A percentile compares a stretch with the other conserved stretches of the same genome.
These are phyloP conservation scores for Globisporangium middletonii DNA, from an alignment of 352 stramenopile genomes.

Conservation along the genomic window DNA sequence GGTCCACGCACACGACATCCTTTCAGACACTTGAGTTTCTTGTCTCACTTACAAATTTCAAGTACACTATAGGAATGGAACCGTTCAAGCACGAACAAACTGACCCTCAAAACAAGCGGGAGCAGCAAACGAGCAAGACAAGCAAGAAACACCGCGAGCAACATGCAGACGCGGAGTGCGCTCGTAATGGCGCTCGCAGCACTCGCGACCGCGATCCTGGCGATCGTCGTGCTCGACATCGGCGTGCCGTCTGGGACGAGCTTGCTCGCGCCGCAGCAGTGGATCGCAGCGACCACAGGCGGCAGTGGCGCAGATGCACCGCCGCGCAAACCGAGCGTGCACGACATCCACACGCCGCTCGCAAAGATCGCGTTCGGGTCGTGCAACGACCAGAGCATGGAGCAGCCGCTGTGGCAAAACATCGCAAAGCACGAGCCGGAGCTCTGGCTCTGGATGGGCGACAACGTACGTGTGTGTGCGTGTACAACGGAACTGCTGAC, in stretches of 20 bases:
- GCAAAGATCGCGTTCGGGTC: slow-evolving; percentile 71
- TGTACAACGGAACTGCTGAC: not conserved
- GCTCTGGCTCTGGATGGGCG: slow-evolving; percentile 85
- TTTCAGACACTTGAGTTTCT: too few species aligned
- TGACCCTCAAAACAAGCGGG: too few species aligned
- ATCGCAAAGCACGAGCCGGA: slow-evolving; percentile 60
- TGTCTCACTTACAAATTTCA: too few species aligned
- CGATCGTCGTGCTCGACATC: slow-evolving; percentile 9
- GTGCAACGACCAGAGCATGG: slow-evolving; percentile 84
- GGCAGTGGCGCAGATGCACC: not conserved
- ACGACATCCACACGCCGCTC: slow-evolving; percentile 45
- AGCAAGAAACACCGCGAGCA: too few species aligned
- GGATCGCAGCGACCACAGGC: not conserved
- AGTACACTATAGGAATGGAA: too few species aligned
- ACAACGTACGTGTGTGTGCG: slow-evolving; percentile 51
- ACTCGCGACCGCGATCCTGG: slow-evolving; percentile 3
- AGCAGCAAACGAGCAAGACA: too few species aligned
- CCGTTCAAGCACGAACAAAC: too few species aligned
- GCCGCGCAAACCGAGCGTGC: slow-evolving; percentile 17
- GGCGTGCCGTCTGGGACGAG: not conserved
- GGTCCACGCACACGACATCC: too few species aligned
- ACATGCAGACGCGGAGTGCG: slow-evolving; percentile 9
- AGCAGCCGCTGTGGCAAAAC: slow-evolving; percentile 65
- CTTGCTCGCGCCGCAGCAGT: not conserved
- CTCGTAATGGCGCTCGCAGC: slow-evolving; percentile 5